A percentile compares a stretch with the other conserved stretches of the same genome.
Conservation (phyloP, 1,284 basidiomycete genomes). For the Puccinia coronata region DNA sequence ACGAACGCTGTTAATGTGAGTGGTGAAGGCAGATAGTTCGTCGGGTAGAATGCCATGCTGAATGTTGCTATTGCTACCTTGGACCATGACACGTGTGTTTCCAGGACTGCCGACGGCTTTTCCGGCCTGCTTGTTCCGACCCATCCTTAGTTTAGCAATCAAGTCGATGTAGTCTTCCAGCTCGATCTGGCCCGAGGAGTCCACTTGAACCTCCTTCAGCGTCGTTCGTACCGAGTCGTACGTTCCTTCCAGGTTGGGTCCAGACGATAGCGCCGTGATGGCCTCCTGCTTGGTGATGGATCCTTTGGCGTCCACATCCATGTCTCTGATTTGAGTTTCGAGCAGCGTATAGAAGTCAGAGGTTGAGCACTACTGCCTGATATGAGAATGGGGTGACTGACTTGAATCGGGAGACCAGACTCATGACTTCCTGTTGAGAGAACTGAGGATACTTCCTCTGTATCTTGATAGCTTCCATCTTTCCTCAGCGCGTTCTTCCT, state of each 20-base stretch:
- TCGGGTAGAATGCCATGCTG: conserved; percentile 99
- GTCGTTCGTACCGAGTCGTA: conserved; percentile 84
- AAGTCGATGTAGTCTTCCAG: conserved; percentile 98
- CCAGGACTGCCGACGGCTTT: conserved; percentile 53
- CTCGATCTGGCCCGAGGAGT: conserved; percentile 93
- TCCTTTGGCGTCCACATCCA: conserved; percentile 77
- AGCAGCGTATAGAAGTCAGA: not conserved
- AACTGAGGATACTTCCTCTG: conserved; percentile 93
- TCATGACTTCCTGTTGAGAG: conserved; percentile 85
- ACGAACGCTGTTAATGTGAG: conserved; percentile 76
- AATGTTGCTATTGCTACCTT: conserved; percentile 91
- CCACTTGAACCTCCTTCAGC: conserved; percentile 89
- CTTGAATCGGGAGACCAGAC: conserved; percentile 66
- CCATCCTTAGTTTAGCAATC: conserved; percentile 72
- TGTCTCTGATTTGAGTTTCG: conserved; percentile 8
- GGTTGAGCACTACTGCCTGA: not conserved
- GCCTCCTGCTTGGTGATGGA: conserved; percentile 79
- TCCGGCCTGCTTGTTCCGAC: conserved; percentile 62
- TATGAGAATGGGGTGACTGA: conserved; percentile 58
- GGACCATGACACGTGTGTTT: conserved; percentile 86
- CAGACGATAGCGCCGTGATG: conserved; percentile 67
- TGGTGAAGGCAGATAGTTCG: conserved; percentile 91
- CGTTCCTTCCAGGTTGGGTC: conserved; percentile 74
- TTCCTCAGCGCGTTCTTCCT: not conserved
- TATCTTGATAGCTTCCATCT: conserved; percentile 81